A percentile compares a stretch with the other conserved stretches of the same genome.
These are phyloP conservation scores for Rhododendron simsii DNA, from an alignment of 148 eudicot genomes.

Conservation along the genomic window DNA sequence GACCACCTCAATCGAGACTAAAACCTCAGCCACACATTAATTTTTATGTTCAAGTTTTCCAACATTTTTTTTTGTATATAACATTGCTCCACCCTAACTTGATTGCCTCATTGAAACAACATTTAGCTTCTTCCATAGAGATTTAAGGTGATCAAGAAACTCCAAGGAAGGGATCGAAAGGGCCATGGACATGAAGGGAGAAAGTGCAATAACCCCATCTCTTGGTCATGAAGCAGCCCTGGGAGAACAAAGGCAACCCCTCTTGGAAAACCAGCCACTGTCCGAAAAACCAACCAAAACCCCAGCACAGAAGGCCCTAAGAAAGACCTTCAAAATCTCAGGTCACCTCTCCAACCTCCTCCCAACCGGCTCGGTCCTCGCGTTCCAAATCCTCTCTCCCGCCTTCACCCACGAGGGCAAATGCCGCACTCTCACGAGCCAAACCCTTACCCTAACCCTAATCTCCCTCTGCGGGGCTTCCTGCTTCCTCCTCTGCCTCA, in stretches of 20 bases:
- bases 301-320: constrained; percentile 39
- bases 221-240: background rate
- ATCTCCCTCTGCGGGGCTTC: constrained; percentile 35
- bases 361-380: constrained; percentile 69
- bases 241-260: constrained; percentile 36
- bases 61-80: background rate
- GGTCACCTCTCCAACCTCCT: constrained; percentile 55
- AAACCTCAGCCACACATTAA: background rate
- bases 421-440: constrained; percentile 32
- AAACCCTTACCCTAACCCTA: constrained; percentile 25
- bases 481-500: constrained; percentile 54
- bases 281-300: constrained; percentile 35
- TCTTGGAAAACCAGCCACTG: constrained; percentile 19
- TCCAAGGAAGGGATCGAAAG: background rate
- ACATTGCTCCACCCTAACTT: background rate
- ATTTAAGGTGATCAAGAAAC: background rate
- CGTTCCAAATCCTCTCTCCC: constrained; percentile 64
- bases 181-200: constrained; percentile 14
- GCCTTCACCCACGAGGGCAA: constrained; percentile 52
- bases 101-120: background rate
- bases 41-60: background rate
- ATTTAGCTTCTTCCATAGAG: background rate
- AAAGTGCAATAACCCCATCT: background rate
- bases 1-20: background rate
- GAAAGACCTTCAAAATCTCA: constrained; percentile 57